A percentile compares a stretch with the other conserved stretches of the same genome.
phyloP scores from a whole-genome alignment of 495 filamentous ascomycete genomes.

The Apiosordaria backusii region DNA sequence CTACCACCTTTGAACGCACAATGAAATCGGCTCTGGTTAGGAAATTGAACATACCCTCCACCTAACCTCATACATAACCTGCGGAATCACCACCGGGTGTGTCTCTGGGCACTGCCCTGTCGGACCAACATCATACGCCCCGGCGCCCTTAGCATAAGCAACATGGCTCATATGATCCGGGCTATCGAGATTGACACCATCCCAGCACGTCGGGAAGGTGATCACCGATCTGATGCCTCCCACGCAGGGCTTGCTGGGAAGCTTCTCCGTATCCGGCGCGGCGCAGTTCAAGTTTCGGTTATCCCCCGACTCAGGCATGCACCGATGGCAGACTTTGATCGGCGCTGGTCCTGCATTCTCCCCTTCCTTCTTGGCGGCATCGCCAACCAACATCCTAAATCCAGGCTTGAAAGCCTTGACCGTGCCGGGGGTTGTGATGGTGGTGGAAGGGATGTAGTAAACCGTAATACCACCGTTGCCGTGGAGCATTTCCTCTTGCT shows the following conservation, averaged over 20 bases:
- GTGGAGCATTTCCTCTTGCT: slow-evolving; percentile 38
- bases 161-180: slow-evolving; percentile 51
- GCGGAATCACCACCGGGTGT: slow-evolving; percentile 59
- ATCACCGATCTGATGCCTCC: slow-evolving; percentile 47
- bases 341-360: slow-evolving; percentile 20
- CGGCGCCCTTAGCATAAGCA: slow-evolving; percentile 47
- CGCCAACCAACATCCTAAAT: slow-evolving; percentile 42
- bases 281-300: slow-evolving; percentile 48
- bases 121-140: slow-evolving; percentile 32
- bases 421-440: slow-evolving; percentile 27
- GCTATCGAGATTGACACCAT: slow-evolving; percentile 39
- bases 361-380: slow-evolving; percentile 26
- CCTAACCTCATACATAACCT: slow-evolving; percentile 63
- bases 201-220: slow-evolving; percentile 51
- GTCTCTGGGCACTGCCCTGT: slow-evolving; percentile 52
- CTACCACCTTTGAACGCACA: no score
- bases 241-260: slow-evolving; percentile 38
- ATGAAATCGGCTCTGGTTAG: no score
- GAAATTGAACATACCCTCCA: slow-evolving; percentile 51
- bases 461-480: slow-evolving; percentile 44
- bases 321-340: slow-evolving; percentile 43
- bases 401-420: slow-evolving; percentile 46
- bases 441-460: slow-evolving; percentile 49
- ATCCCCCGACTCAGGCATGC: slow-evolving; percentile 38
- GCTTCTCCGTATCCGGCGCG: slow-evolving; percentile 40